Evolutionary conservation across 768 basidiomycete species (phyloP).

Genomic region (Leccinum uliginosum): DNA sequence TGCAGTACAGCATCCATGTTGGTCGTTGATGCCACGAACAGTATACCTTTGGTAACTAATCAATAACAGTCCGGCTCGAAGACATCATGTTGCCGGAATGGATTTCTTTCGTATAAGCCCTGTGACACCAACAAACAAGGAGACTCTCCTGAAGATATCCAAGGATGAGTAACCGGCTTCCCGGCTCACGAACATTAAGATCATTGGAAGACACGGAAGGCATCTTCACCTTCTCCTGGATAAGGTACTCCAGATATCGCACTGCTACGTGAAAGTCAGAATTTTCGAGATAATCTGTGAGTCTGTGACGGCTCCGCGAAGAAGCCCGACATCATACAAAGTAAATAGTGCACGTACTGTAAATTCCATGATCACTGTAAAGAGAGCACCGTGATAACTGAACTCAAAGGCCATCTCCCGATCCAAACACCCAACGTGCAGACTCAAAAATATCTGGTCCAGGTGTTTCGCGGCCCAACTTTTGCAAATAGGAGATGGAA

Average conservation of each 20-base stretch:
- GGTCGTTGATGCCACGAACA: no score
- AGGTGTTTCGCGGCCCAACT: constrained; percentile 79
- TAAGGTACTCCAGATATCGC: constrained; percentile 82
- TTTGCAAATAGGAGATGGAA: constrained; percentile 86
- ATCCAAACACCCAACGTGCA: constrained; percentile 84
- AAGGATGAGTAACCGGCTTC: no score
- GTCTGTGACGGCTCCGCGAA: constrained; percentile 67
- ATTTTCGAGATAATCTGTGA: constrained; percentile 72
- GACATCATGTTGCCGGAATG: no score
- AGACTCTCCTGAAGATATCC: no score
- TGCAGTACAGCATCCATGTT: no score
- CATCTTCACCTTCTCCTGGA: constrained; percentile 67
- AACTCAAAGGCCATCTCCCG: constrained; percentile 75
- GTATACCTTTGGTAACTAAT: no score
- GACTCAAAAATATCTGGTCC: constrained; percentile 71
- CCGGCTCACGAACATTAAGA: no score
- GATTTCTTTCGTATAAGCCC: no score
- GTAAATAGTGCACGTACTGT: constrained; percentile 53
- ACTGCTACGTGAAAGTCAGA: constrained; percentile 66
- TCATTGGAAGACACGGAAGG: constrained; percentile 54
- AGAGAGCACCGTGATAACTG: not conserved
- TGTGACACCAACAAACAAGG: no score
- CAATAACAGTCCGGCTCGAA: no score
- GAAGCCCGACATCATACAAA: constrained; percentile 93
- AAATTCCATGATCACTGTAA: not conserved